Conservation (phyloP, 1,284 basidiomycete genomes). For the Ustilago nuda region DNA sequence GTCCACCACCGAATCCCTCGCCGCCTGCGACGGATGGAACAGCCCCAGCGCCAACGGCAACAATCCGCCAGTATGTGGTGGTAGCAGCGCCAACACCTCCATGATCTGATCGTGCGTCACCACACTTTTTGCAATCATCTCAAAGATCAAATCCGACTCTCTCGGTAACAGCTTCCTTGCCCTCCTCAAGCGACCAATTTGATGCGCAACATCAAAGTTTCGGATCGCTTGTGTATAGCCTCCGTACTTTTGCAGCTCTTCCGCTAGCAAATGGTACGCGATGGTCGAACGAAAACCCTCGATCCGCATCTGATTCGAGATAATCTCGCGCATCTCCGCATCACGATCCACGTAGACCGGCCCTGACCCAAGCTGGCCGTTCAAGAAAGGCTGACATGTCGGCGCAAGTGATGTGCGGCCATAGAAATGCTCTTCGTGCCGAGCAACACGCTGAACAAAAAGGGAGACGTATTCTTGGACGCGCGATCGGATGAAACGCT, state of each 20-base stretch:
- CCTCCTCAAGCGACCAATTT: conserved; percentile 77
- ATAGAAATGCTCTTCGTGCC: conserved; percentile 80
- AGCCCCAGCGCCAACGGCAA: conserved; percentile 86
- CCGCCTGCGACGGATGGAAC: conserved; percentile 82
- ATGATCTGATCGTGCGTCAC: conserved; percentile 83
- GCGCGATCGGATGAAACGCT: conserved; percentile 80
- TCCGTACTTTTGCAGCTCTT: conserved; percentile 34
- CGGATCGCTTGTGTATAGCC: conserved; percentile 72
- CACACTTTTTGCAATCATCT: conserved; percentile 73
- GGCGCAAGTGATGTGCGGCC: conserved; percentile 78
- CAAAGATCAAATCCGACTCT: conserved; percentile 82
- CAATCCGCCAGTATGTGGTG: conserved; percentile 84
- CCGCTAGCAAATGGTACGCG: conserved; percentile 74
- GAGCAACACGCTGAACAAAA: conserved; percentile 80
- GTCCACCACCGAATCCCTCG: conserved; percentile 83
- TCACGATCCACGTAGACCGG: conserved; percentile 78
- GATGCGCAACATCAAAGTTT: conserved; percentile 79
- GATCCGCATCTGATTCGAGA: conserved; percentile 78
- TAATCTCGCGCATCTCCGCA: conserved; percentile 75
- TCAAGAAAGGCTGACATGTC: conserved; percentile 71
- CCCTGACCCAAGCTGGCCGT: conserved; percentile 76
- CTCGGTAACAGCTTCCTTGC: conserved; percentile 75
- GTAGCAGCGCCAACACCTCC: conserved; percentile 82
- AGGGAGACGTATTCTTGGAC: conserved; percentile 81
- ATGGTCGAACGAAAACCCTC: conserved; percentile 82